Percentiles rank a stretch among this genome's conserved stretches.
These are phyloP conservation scores for Zopfochytrium polystomum DNA, from an alignment of 371 early-diverging fungal species.

Conservation along the genomic window DNA sequence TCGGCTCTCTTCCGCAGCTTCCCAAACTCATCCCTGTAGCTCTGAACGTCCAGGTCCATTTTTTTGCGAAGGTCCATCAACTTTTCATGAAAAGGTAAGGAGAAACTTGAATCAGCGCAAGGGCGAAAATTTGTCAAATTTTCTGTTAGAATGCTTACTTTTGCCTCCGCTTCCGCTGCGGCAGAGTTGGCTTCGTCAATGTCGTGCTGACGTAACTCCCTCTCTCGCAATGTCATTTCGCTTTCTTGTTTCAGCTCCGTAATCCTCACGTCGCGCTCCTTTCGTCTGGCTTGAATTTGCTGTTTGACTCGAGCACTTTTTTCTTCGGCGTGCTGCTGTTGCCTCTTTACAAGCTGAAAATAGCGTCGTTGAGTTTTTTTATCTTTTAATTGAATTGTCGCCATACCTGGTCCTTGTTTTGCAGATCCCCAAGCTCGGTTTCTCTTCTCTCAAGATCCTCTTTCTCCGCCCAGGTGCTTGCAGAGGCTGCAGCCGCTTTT, in stretches of 20 bases:
- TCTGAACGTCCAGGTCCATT: slow-evolving; percentile 11
- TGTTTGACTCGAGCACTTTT: slow-evolving; percentile 40
- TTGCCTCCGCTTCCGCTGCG: slow-evolving; percentile 30
- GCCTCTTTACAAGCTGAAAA: slow-evolving; percentile 44
- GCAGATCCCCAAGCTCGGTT: slow-evolving; percentile 34
- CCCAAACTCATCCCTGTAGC: not conserved
- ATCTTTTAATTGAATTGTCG: not conserved
- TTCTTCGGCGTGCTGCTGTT: slow-evolving; percentile 39
- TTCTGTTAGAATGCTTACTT: slow-evolving; percentile 22
- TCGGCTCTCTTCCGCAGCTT: slow-evolving; percentile 8
- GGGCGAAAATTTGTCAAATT: not conserved
- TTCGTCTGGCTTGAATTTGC: slow-evolving; percentile 34
- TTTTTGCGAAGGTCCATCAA: slow-evolving; percentile 6
- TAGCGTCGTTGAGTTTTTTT: not conserved
- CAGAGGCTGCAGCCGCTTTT: slow-evolving; percentile 28
- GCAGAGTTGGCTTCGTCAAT: slow-evolving; percentile 30
- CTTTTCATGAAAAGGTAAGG: no score
- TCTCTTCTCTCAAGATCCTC: slow-evolving; percentile 39
- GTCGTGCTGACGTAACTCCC: slow-evolving; percentile 22
- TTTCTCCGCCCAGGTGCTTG: slow-evolving; percentile 26
- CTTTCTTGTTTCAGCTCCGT: slow-evolving; percentile 35
- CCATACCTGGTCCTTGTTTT: slow-evolving; percentile 39
- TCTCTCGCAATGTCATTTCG: slow-evolving; percentile 19
- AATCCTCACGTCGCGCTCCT: slow-evolving; percentile 24
- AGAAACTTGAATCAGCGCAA: no score